Base-by-base conservation (phyloP, 176 grass and related monocot genomes). In the Echinochloa phyllopogon region DNA sequence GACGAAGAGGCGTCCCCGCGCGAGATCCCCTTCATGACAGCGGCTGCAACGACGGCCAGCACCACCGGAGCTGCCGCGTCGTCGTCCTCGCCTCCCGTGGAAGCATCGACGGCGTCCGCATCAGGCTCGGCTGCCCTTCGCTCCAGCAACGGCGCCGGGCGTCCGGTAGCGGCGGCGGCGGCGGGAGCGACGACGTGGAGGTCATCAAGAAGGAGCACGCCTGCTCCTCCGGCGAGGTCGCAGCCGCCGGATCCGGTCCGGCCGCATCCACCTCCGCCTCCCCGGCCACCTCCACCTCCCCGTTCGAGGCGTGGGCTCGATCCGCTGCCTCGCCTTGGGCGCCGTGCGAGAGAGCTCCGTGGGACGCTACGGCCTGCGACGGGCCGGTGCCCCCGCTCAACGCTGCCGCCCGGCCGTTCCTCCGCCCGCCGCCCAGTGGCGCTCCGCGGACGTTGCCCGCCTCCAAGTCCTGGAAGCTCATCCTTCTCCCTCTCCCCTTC, bases 401-500 rank as follows among this genome's bases (percentile, higher is more conserved):
- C 7, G 2, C 86, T 0, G 8, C n/a, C 29, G 14, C 50, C 33
- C 83, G 86, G 62, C 72, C 85, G 85, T 84, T 81, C 78, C 78
- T 38, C 45, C 78, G 78, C 27, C 52, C 84, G 60, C 44, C 53
- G 23, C 37, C 82, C 8, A 53, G 47, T 55, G 83, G 78, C 77
- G 77, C 33, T 45, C 78, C 88, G 12, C 84, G 86, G 73, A 69
- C 85, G 82, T 86, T 75, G 3, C 96, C 96, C 13, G 93, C 85
- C 78, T 95, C 96, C 60, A 98, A 87, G 92, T 98, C 96, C 86
- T 98, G 91, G 85, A 98, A 98, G 88, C 93, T 98, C 95, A 98
- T 98, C 90, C 47, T 76, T 52, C 27, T 3, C 5, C 10, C 23
- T 10, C n/a, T 4, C 56, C 39, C 42, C 72, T 23, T 25, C 21